Base-by-base conservation (phyloP, 176 grass and related monocot species). In the Musa schizocarpa region DNA sequence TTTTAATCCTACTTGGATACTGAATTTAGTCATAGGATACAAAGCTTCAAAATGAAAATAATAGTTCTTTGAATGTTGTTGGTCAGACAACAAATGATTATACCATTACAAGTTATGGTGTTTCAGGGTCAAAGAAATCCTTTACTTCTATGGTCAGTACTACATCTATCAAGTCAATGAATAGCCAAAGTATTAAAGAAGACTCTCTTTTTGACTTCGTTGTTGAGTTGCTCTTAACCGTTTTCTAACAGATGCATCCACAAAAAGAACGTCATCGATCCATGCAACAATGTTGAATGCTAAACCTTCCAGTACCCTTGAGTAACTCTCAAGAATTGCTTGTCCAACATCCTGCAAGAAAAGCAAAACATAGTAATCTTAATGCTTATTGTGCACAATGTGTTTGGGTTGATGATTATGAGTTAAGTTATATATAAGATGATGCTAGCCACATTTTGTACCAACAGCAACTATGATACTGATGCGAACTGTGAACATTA, bases 281-380 rank as follows among this genome's bases (percentile, higher is more conserved):
- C 90, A 99, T 13, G 95, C 93, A 52, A 99, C 84, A 5, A 94
- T 81, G 80, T 99, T 99, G 79, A 89, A 99, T 57, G 95, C 90
- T 74, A 94, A 73, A 82, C 95, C 94, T 79, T 99, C 95, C 68
- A 99, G 21, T 61, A 99, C 95, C 81, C 95, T 94, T 9, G 95
- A 94, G 78, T 99, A 99, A 84, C 95, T 99, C 86, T 99, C 95
- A 52, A 99, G 71, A 52, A 99, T 94, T 50, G 90, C 88, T 66
- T 99, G 95, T 27, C 95, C 95, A 72, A 99, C 86, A 84, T 99
- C 95, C 95, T 94, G 56, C 50, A 54, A n/a, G 3, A 54, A 74
- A 17, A 1, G 50, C 48, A 72, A 22, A 19, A 51, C 26, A 48
- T 43, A 21, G 27, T 21, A 63, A 21, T 29, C 13, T 67, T 19